Base-by-base conservation (phyloP, 2,329 filamentous ascomycete species). In the Aspergillus candidus region DNA sequence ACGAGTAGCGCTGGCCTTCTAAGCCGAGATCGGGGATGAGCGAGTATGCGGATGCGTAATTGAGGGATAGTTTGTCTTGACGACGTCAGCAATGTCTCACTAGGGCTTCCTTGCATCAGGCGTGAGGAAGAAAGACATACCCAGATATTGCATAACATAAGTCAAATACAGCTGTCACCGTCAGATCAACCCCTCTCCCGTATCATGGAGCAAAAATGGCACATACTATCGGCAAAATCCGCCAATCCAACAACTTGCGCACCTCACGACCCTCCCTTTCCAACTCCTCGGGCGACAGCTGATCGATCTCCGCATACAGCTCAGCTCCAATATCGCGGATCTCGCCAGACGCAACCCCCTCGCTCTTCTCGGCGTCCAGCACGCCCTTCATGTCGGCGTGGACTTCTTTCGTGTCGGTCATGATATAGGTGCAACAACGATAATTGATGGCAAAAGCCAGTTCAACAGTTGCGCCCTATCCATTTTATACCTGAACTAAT, bases 111-210 rank as follows among this genome's bases (percentile, higher is more conserved):
- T 27, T 15, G 15, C 1, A 27, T 27, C 22, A 27, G 22, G 22
- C 8, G 7, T 8, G 22, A 2, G 22, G 10, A 34, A 2, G 10
- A 34, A 34, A 17, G 10, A n/a, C 49, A 38, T 43, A 59, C 57
- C 69, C 18, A 74, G 62, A 47, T 72, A 74, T 51, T 73, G 72
- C 30, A 73, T 71, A 13, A 62, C 70, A 53, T 73, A 73, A 6
- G 69, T 71, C 31, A 61, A 29, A 32, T 61, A 61, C 33, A 61
- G 49, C 58, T 60, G 38, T 10, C 18, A 13, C 13, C 5, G 6
- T 6, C 60, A 43, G 59, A 64, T 44, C 33, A 47, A 34, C 14
- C 6, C 6, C 27, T 27, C 6, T 13, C 10, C 10, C 12, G 7
- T 36, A 11, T 10, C 22, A 1, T 27, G 6, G 22, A 7, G 8